phyloP scores from a whole-genome alignment of 2,329 filamentous ascomycete genomes.

The Tolypocladium endophyticum region DNA sequence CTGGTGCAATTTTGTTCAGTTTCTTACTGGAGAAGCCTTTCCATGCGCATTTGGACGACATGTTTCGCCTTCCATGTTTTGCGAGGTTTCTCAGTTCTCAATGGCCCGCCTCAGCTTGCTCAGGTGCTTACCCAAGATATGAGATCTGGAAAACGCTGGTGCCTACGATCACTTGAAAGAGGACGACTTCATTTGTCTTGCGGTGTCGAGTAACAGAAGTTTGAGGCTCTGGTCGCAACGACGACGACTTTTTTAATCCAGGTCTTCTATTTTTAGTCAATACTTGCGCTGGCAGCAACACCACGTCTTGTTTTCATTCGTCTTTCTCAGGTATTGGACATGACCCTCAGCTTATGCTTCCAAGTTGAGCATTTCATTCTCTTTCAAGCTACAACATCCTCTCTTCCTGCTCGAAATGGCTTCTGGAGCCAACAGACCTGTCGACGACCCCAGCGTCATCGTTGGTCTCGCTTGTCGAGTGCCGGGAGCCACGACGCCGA shows the following conservation, averaged over 20 bases:
- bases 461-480: conserved; percentile 20
- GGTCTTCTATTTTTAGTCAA: too few relatives aligned
- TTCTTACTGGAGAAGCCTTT: neutral
- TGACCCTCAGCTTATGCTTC: too few relatives aligned
- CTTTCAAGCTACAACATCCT: neutral
- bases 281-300: too few relatives aligned
- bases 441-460: conserved; percentile 19
- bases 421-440: neutral
- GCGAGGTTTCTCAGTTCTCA: neutral
- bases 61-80: neutral
- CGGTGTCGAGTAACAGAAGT: neutral
- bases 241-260: neutral
- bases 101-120: neutral
- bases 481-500: conserved; percentile 13
- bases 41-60: neutral
- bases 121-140: neutral
- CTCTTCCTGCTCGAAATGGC: conserved; percentile 6
- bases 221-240: neutral
- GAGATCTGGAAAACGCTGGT: neutral
- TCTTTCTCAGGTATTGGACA: too few relatives aligned
- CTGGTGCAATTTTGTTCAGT: neutral
- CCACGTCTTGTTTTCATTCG: too few relatives aligned
- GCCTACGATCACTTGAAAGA: neutral
- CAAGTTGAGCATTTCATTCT: neutral
- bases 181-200: neutral